Percentiles rank a stretch among this genome's conserved stretches.
These are phyloP conservation scores for Penicillium sp. DNA, from an alignment of 2,329 filamentous ascomycete genomes.

Conservation along the genomic window DNA sequence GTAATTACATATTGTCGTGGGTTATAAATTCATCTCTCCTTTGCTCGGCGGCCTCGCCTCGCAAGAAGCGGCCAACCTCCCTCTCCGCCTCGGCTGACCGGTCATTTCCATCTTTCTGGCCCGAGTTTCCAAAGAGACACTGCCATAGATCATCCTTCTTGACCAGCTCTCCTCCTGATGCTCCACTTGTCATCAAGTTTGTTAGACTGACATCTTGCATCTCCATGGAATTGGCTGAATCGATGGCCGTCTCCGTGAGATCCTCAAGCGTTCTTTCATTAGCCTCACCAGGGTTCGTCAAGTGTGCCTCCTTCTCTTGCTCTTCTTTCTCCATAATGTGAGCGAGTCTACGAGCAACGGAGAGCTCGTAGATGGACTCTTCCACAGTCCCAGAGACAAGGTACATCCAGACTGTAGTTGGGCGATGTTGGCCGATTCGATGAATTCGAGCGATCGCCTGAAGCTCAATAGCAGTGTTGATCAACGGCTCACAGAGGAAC, in stretches of 20 bases:
- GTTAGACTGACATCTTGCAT: conserved; percentile 69
- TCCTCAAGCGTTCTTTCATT: conserved; percentile 11
- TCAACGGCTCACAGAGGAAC: conserved; percentile 87
- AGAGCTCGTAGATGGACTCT: conserved; percentile 84
- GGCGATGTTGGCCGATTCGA: conserved; percentile 81
- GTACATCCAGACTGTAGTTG: conserved; percentile 95
- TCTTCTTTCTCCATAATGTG: conserved; percentile 61
- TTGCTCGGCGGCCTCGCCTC: conserved; percentile 55
- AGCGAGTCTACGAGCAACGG: conserved; percentile 71
- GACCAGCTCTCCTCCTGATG: conserved; percentile 74
- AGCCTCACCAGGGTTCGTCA: neutral
- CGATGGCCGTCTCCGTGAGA: conserved; percentile 62
- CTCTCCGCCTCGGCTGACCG: conserved; percentile 31
- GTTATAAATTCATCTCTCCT: conserved; percentile 28
- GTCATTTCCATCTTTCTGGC: conserved; percentile 23
- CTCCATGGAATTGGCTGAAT: conserved; percentile 81
- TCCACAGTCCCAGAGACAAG: conserved; percentile 88
- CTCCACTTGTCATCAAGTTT: conserved; percentile 67
- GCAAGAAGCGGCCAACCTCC: conserved; percentile 52
- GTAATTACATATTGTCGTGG: neutral
- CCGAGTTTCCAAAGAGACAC: conserved; percentile 71
- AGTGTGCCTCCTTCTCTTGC: conserved; percentile 26
- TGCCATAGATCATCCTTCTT: conserved; percentile 77
- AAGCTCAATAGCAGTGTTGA: conserved; percentile 89
- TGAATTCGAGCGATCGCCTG: conserved; percentile 95